Evolutionary conservation across 140 eudicot genomes (phyloP), one percentile per base, ranked within the genome.

Genomic region (Flaveria floridana): DNA sequence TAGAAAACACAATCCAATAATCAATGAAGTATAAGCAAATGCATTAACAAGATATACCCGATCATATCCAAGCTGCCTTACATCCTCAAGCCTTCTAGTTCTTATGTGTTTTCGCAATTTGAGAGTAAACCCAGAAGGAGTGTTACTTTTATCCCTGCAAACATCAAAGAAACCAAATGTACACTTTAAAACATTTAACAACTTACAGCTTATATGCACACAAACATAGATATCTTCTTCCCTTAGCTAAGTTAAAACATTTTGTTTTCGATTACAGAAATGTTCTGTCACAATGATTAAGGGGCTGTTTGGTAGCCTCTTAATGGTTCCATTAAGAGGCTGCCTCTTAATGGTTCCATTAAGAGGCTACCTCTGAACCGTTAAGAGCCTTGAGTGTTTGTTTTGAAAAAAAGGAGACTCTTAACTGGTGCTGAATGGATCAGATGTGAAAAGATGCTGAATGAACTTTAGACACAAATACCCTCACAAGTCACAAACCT

Each of bases 21-120:
- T 30, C 28, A 77, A 66, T 47, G 10, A 13, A 51, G 25, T 13
- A 8, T 20, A 30, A 23, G 30, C 8, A 56, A 42, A 65, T n/a
- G n/a, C 39, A 65, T 51, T 47, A 16, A 41, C 66, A 68, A 70
- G 55, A 63, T 74, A 74, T 87, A 90, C 98, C 94, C 99, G 88
- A 82, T 94, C 99, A 82, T 94, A 90, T 64, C 99, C 99, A 78
- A 94, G 97, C 84, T 94, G 99, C 26, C 99, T 86, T 71, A 94
- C 99, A 79, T 94, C 99, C 80, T 94, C 99, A 30, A 94, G 99
- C 85, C 97, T 86, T 79, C 94, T 88, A 7, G 99, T 94, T 76
- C 99, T 78, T 63, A 94, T 90, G 87, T 94, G 99, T 82, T 94
- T 94, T 81, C 99, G 79, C 81, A 94, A 70, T 80, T 94, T 94